Evolutionary conservation across 2,329 filamentous ascomycete genomes (phyloP).

Genomic region (Alternaria atra): DNA sequence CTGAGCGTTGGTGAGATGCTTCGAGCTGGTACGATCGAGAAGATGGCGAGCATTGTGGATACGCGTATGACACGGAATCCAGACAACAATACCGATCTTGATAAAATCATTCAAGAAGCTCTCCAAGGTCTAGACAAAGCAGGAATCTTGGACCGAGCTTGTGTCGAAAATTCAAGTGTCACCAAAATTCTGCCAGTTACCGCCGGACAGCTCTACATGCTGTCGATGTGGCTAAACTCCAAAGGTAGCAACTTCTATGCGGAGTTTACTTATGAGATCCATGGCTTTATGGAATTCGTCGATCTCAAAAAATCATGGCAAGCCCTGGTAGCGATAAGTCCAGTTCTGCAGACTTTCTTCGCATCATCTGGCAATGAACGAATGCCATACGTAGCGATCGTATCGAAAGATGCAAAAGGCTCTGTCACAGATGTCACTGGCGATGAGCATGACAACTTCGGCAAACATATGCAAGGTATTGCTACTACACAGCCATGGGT

Average conservation of each 20-base stretch:
- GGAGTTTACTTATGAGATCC: conserved; percentile 70
- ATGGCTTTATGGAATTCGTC: conserved; percentile 49
- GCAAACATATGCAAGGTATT: background rate
- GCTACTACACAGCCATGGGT: conserved; percentile 43
- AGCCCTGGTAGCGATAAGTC: conserved; percentile 61
- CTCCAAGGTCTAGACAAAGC: conserved; percentile 53
- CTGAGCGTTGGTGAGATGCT: conserved; percentile 77
- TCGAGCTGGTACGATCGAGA: conserved; percentile 68
- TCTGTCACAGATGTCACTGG: conserved; percentile 43
- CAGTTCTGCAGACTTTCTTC: conserved; percentile 76
- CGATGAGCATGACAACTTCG: conserved; percentile 18
- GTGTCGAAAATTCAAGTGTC: conserved; percentile 58
- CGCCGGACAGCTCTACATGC: conserved; percentile 82
- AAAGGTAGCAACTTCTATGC: conserved; percentile 75
- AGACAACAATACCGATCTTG: conserved; percentile 6
- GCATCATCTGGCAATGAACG: conserved; percentile 58
- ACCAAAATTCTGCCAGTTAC: conserved; percentile 72
- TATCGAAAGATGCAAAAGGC: conserved; percentile 57
- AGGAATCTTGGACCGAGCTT: conserved; percentile 51
- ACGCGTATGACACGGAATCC: conserved; percentile 8
- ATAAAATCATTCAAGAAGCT: conserved; percentile 17
- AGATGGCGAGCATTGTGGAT: conserved; percentile 64
- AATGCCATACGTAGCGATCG: conserved; percentile 70
- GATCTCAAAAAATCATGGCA: conserved; percentile 69
- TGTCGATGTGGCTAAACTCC: conserved; percentile 77